Conservation (phyloP, 441 rosid species). For the Pelargonium myrrhifolium region DNA sequence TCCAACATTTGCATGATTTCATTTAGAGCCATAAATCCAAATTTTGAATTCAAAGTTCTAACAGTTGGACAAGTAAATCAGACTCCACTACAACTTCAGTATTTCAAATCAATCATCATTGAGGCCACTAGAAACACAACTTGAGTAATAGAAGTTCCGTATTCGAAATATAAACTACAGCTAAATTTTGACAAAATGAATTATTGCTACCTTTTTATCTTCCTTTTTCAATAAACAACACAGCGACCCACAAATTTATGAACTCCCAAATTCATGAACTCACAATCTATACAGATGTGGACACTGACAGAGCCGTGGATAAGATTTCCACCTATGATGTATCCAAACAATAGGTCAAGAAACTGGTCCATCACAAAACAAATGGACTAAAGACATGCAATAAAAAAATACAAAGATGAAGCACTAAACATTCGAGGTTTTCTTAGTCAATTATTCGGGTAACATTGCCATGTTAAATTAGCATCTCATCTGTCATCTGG, state of each 20-base stretch:
- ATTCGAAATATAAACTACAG: background rate
- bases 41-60: background rate
- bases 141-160: background rate
- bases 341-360: no score
- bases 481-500: constrained; percentile 1
- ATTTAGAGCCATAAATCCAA: background rate
- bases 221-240: background rate
- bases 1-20: no score
- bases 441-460: background rate
- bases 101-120: background rate
- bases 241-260: background rate
- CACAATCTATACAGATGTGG: background rate
- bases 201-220: background rate
- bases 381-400: background rate
- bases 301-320: constrained; percentile 2
- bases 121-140: background rate
- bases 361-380: background rate
- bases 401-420: background rate
- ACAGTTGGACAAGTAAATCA: background rate
- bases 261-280: background rate
- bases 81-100: background rate
- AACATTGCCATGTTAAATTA: background rate
- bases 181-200: background rate
- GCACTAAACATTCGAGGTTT: background rate
- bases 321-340: background rate